Base-by-base conservation (phyloP, 148 eudicot genomes). In the Nepenthes gracilis region DNA sequence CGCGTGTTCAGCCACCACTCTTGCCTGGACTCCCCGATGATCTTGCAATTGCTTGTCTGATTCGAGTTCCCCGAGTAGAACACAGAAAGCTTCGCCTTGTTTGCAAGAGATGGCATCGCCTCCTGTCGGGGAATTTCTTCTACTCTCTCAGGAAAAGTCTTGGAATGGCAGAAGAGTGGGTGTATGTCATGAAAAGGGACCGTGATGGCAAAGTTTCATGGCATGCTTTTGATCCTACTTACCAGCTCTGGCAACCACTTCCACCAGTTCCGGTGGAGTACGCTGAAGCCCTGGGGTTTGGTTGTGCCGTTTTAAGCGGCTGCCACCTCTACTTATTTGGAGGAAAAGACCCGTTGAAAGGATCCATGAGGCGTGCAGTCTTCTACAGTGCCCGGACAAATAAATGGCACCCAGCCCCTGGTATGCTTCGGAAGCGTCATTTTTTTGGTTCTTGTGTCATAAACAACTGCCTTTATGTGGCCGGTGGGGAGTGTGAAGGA, bases 401-500 rank as follows among this genome's bases (percentile, higher is more conserved):
- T 74, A 88, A 85, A 68, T 88, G 96, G 96, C 88, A 85, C 56
- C 75, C 84, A 35, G 96, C 92, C 9, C 96, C 96, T 1, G 72
- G 79, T 60, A 88, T 88, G 96, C 80, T 83, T 32, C 77, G 92
- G 37, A 85, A 85, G 63, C 86, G 96, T 40, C 92, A 88, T 60
- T 88, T 85, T 66, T 85, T 83, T 63, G 96, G 96, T 12, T 83
- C 85, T 59, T 88, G 92, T 60, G 96, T 88, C 52, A 85, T 88
- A 71, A 83, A 88, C 55, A 85, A 88, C 55, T 85, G 96, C 52
- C 78, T 88, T 15, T 88, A 85, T 63, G 92, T 88, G 55, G 96
- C 96, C 1, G 98, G 98, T 58, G 98, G 98, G 38, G 98, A 92
- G 69, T 88, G 96, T 61, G 98, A 92, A 56, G 96, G 98, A 52